Conservation (phyloP, 345 rosid species). For the Eutrema yunnanense region DNA sequence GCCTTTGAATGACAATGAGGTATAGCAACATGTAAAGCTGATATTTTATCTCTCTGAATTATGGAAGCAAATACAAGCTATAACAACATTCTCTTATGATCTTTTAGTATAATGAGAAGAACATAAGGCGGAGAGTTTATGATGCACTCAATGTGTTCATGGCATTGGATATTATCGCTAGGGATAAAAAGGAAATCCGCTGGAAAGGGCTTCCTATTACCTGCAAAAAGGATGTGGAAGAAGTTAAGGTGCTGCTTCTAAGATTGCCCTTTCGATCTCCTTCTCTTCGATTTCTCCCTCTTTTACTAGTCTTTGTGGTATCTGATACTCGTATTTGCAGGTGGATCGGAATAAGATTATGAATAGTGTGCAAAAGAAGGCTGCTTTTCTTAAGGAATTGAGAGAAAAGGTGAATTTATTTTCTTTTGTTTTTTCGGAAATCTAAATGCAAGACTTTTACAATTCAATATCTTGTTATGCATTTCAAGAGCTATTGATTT, state of each 20-base stretch:
- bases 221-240: conserved; percentile 34
- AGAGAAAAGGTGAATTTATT: conserved; percentile 32
- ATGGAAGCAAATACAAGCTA: background rate
- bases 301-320: background rate
- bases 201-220: conserved; percentile 44
- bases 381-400: conserved; percentile 41
- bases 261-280: background rate
- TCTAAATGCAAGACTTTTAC: background rate
- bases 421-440: background rate
- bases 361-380: conserved; percentile 30
- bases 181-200: conserved; percentile 39
- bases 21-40: background rate
- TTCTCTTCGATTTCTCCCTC: background rate
- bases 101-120: conserved; percentile 41
- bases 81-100: background rate
- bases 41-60: background rate
- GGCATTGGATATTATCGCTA: conserved; percentile 41
- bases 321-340: conserved; percentile 18
- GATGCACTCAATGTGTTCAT: conserved; percentile 41
- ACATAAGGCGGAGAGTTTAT: conserved; percentile 40
- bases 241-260: conserved; percentile 30
- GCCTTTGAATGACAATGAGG: conserved; percentile 41
- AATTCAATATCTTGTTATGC: background rate
- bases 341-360: conserved; percentile 17
- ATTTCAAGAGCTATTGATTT: background rate